phyloP scores from a whole-genome alignment of 2,329 filamentous ascomycete species.

The Neoarthrinium moseri region DNA sequence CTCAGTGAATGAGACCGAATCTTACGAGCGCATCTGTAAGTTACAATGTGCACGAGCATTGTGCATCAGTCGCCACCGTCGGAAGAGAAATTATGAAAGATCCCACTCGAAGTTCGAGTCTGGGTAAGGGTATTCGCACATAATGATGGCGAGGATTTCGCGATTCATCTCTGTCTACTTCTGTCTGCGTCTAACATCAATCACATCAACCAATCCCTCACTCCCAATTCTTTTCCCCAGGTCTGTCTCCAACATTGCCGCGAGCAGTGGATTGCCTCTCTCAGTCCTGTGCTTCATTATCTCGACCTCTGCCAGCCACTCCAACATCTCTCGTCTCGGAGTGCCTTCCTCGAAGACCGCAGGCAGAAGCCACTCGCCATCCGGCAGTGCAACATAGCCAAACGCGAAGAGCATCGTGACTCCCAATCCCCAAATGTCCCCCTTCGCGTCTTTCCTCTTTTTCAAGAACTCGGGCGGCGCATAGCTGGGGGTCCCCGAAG shows the following conservation, averaged over 20 bases:
- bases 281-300: neutral
- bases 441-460: neutral
- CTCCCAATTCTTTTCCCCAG: neutral
- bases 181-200: too few species aligned
- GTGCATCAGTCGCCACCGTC: too few species aligned
- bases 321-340: neutral
- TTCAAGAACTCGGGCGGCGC: neutral
- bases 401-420: conserved; percentile 8
- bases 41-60: too few species aligned
- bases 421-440: conserved; percentile 2
- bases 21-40: too few species aligned
- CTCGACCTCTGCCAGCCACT: neutral
- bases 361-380: conserved; percentile 1
- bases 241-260: neutral
- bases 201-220: too few species aligned
- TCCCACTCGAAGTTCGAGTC: too few species aligned
- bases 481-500: conserved; percentile 2
- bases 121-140: too few species aligned
- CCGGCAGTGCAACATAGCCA: neutral
- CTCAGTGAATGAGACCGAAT: too few species aligned
- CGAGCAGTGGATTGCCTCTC: neutral
- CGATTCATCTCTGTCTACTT: too few species aligned
- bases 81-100: too few species aligned
- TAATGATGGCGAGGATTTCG: too few species aligned
- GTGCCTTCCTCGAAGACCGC: neutral